Evolutionary conservation across 139 green algal species (phyloP).

Genomic region (Pycnococcus provasolii): DNA sequence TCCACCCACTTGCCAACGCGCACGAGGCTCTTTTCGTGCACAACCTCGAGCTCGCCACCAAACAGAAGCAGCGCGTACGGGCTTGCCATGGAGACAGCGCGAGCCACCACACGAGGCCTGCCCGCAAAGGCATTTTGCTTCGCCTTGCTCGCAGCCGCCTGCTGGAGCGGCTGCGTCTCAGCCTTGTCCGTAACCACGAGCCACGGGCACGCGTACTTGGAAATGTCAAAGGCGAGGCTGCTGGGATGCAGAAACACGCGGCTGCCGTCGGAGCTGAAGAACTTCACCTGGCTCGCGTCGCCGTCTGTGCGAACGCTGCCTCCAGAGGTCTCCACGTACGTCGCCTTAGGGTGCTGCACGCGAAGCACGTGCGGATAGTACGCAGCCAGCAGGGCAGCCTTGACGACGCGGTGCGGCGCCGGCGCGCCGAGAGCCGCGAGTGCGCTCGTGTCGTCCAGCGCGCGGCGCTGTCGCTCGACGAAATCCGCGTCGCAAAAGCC

Average conservation of each 20-base stretch:
- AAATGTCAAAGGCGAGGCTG: constrained; percentile 63
- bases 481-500: neutral
- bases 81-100: constrained; percentile 29
- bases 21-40: constrained; percentile 29
- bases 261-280: constrained; percentile 54
- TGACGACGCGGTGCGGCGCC: constrained; percentile 37
- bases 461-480: neutral
- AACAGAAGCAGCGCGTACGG: constrained; percentile 40
- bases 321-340: constrained; percentile 24
- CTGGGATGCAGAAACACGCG: constrained; percentile 86
- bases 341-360: constrained; percentile 48
- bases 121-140: neutral
- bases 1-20: constrained; percentile 36
- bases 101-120: neutral
- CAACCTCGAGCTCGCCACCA: constrained; percentile 26
- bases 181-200: constrained; percentile 13
- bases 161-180: too few relatives aligned
- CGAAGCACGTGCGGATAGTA: constrained; percentile 88
- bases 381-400: constrained; percentile 53
- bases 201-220: constrained; percentile 44
- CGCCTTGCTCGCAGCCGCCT: neutral
- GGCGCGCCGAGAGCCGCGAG: constrained; percentile 24
- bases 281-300: constrained; percentile 44
- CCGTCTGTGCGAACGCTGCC: constrained; percentile 47
- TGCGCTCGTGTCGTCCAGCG: neutral